Evolutionary conservation across 2,329 filamentous ascomycete species (phyloP), one percentile per base, ranked within the genome.

Genomic region (Sphaceloma murrayae): DNA sequence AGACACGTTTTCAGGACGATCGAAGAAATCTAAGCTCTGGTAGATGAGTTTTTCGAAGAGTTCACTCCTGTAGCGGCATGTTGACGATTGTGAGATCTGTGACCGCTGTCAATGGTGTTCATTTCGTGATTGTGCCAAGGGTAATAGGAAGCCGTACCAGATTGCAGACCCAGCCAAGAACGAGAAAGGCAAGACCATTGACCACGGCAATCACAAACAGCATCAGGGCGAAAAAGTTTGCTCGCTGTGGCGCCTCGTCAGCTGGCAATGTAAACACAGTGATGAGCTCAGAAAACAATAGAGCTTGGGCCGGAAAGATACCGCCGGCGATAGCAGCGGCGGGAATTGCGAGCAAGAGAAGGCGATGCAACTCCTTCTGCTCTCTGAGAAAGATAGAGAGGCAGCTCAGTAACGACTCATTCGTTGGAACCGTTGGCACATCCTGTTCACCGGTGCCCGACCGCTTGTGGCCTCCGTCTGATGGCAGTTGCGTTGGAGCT

Each of bases 221-320:
- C 74, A 82, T 82, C 48, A 78, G 66, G 0, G 76, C 70, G 75
- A 75, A 82, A 56, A 80, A 81, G 40, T 72, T 67, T 22, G 68
- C 69, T 34, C 54, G 24, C 7, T 11, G 24, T 11, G 6, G 7
- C 6, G 7, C 24, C 11, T 27, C 24, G 24, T 27, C 24, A 32
- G 14, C 55, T 45, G 53, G 53, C 14, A 57, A 53, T 2, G 58
- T 62, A 31, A 65, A 65, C 5, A 62, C 57, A 29, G 58, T 49
- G 34, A 63, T 53, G 26, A 64, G 43, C 11, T 59, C 56, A 22
- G 62, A 59, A 33, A 63, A 64, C 21, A 65, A 50, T 47, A 58
- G 63, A 3, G 62, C 60, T 51, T 64, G 61, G 1, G 63, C 43
- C 2, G 62, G 62, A 39, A 60, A 63, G 5, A 61, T 43, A 11